phyloP scores from a whole-genome alignment of 176 grass and related monocot genomes.

The Aegilops sharonensis region DNA sequence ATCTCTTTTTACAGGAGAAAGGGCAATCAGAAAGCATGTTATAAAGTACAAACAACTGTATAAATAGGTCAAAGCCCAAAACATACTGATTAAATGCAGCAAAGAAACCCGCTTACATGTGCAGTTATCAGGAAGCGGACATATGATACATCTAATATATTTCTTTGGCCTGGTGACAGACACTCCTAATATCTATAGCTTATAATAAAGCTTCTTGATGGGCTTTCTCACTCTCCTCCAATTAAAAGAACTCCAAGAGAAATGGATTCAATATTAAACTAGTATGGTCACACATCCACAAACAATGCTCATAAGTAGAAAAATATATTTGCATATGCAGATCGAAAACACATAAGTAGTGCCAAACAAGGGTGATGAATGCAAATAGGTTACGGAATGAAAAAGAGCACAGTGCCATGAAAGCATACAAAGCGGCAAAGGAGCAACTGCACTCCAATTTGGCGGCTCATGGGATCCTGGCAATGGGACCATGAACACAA shows the following conservation, averaged over 20 bases:
- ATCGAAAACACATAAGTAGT: not conserved
- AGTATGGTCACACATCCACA: not conserved
- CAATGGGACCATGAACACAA: conserved; percentile 8
- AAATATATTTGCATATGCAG: not conserved
- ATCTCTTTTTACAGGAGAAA: not conserved
- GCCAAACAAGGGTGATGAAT: not conserved
- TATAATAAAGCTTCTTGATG: conserved; percentile 1
- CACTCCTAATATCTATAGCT: conserved; percentile 9
- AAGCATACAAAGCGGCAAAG: not conserved
- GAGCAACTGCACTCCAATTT: not conserved
- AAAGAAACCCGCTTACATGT: not conserved
- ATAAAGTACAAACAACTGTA: not conserved
- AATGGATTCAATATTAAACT: not conserved
- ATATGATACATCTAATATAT: not conserved
- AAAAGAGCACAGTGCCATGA: not conserved
- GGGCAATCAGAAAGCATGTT: not conserved
- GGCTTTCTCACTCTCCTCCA: not conserved
- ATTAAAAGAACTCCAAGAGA: conserved; percentile 8
- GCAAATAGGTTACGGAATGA: not conserved
- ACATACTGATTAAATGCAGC: not conserved
- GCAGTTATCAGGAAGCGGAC: not conserved
- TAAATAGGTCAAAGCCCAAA: not conserved
- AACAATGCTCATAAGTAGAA: not conserved
- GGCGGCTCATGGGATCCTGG: not conserved
- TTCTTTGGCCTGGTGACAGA: not conserved